Evolutionary conservation across 768 basidiomycete genomes (phyloP).

Genomic region (Phaffia tasmanica): DNA sequence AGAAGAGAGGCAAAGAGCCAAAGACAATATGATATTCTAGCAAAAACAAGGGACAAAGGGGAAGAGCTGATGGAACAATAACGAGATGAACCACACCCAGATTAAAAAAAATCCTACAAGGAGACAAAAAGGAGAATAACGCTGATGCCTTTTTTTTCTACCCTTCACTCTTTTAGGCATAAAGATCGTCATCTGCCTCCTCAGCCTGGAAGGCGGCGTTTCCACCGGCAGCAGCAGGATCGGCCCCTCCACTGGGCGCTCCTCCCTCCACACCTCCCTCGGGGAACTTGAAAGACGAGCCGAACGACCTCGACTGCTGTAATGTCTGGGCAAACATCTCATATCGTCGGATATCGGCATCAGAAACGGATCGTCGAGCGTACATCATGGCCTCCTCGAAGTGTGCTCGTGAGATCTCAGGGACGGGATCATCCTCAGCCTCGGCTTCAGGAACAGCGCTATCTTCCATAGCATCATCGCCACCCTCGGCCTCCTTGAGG

Average conservation of each 20-base stretch:
- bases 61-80: too few relatives aligned
- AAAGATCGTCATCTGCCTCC: constrained; percentile 23
- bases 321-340: constrained; percentile 84
- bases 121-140: background rate
- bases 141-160: background rate
- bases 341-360: constrained; percentile 48
- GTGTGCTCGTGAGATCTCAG: constrained; percentile 55
- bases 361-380: constrained; percentile 63
- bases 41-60: too few relatives aligned
- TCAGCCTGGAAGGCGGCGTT: constrained; percentile 23
- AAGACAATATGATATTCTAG: too few relatives aligned
- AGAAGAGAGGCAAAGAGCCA: too few relatives aligned
- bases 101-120: too few relatives aligned
- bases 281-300: constrained; percentile 79
- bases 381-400: constrained; percentile 99
- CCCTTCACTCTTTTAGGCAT: constrained; percentile 8
- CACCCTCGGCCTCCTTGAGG: constrained; percentile 49
- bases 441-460: constrained; percentile 25
- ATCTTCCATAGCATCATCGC: constrained; percentile 45
- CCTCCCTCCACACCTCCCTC: constrained; percentile 46
- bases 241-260: constrained; percentile 18
- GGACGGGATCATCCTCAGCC: constrained; percentile 68
- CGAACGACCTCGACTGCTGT: constrained; percentile 43
- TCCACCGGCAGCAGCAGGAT: constrained; percentile 33
- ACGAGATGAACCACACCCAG: too few relatives aligned